Percentiles rank a stretch among this genome's conserved stretches.
Evolutionary conservation across 257 asterid genomes (phyloP).

Genomic region (Thymus mandschuricus): DNA sequence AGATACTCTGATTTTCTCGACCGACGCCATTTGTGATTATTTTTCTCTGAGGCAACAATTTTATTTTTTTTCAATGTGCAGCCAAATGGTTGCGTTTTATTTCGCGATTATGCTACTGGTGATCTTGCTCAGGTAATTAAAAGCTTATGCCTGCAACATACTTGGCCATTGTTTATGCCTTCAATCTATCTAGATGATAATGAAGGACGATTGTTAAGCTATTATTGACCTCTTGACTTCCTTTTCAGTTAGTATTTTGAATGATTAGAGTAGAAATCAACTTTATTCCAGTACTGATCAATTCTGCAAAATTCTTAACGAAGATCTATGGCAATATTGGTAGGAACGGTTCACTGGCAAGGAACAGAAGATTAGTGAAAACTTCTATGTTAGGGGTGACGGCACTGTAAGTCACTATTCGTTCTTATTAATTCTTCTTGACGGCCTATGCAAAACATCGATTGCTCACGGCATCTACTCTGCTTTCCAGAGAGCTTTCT

Average conservation of each 20-base stretch:
- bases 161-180: neutral
- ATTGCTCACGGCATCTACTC: conserved; percentile 34
- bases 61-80: conserved; percentile 33
- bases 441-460: conserved; percentile 8
- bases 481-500: conserved; percentile 85
- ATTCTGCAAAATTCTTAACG: conserved; percentile 24
- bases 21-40: conserved; percentile 1
- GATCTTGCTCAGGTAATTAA: conserved; percentile 95
- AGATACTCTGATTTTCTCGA: conserved; percentile 12
- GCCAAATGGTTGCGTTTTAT: conserved; percentile 82
- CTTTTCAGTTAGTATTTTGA: neutral
- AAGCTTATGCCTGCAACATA: conserved; percentile 12
- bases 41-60: conserved; percentile 32
- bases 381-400: conserved; percentile 96
- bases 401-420: conserved; percentile 79
- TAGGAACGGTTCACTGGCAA: conserved; percentile 89
- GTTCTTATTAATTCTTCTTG: conserved; percentile 25
- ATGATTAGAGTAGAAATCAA: neutral
- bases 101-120: conserved; percentile 97
- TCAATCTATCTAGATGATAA: neutral
- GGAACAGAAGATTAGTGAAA: conserved; percentile 93
- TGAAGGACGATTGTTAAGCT: neutral
- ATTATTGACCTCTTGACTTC: neutral
- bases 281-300: neutral
- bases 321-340: conserved; percentile 18